Evolutionary conservation across 306 rosid genomes (phyloP).

Genomic region (Prunus persica): DNA sequence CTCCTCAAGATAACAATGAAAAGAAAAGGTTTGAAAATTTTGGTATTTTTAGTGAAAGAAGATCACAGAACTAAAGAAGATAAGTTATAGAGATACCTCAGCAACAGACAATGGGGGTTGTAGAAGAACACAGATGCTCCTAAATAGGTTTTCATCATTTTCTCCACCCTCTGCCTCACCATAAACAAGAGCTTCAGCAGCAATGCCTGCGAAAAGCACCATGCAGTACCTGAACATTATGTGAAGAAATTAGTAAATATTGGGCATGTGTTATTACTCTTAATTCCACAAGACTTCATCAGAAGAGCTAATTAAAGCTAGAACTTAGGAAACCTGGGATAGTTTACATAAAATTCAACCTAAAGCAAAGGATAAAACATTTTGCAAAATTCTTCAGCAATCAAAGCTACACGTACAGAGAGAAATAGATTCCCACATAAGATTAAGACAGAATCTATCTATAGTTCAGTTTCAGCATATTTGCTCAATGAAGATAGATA

Average conservation of each 20-base stretch:
- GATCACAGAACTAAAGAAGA: slow-evolving; percentile 13
- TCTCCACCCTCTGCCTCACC: slow-evolving; percentile 99
- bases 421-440: background rate
- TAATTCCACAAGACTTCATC: background rate
- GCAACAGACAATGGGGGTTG: slow-evolving; percentile 80
- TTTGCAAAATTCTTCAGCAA: background rate
- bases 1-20: slow-evolving; percentile 36
- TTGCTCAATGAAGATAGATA: background rate
- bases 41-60: background rate
- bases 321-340: background rate
- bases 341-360: background rate
- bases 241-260: background rate
- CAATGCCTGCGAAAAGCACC: slow-evolving; percentile 97
- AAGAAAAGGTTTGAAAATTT: slow-evolving; percentile 1
- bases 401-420: background rate
- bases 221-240: slow-evolving; percentile 70
- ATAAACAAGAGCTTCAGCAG: slow-evolving; percentile 93
- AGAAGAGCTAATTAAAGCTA: background rate
- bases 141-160: slow-evolving; percentile 91
- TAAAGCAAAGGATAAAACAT: background rate
- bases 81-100: slow-evolving; percentile 51
- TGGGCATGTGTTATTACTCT: background rate
- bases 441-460: background rate
- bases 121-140: slow-evolving; percentile 68
- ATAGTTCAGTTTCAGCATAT: background rate